A percentile compares a stretch with the other conserved stretches of the same genome.
Evolutionary conservation across 1,139 yeast genomes (phyloP).

Genomic region (Debaryomyces subglobosus): DNA sequence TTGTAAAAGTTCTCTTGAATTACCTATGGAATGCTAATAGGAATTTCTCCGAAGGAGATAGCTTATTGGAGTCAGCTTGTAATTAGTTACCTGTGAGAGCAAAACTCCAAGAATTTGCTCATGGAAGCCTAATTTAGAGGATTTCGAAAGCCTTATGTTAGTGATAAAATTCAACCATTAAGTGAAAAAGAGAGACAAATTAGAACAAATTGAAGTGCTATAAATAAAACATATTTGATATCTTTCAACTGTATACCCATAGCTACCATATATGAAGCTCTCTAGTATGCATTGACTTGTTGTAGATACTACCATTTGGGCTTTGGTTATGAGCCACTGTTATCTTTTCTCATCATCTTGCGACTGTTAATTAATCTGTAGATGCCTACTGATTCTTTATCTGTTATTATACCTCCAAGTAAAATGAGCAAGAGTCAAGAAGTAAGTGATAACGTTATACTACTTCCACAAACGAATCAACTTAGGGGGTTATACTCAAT

Average conservation of each 20-base stretch:
- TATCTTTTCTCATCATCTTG: neutral
- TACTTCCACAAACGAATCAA: constrained; percentile 89
- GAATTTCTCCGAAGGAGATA: neutral
- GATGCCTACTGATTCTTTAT: neutral
- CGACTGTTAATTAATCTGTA: neutral
- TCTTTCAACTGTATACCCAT: neutral
- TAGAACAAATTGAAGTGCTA: neutral
- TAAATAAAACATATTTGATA: neutral
- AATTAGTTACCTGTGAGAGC: too few relatives aligned
- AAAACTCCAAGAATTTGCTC: too few relatives aligned
- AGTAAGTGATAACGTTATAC: constrained; percentile 55
- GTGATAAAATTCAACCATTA: neutral
- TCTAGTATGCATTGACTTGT: neutral
- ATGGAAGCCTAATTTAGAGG: neutral
- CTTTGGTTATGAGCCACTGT: neutral
- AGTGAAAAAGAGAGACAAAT: neutral
- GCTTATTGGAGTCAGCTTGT: neutral
- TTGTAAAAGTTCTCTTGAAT: neutral
- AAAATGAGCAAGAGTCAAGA: constrained; percentile 28
- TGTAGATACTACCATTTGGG: neutral
- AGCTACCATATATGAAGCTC: neutral
- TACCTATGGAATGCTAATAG: neutral
- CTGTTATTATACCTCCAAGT: too few relatives aligned
- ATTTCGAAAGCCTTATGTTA: neutral
- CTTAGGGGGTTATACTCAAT: constrained; percentile 84